Evolutionary conservation across 768 basidiomycete genomes (phyloP), one percentile per base, ranked within the genome.

Genomic region (Crepidotus variabilis): DNA sequence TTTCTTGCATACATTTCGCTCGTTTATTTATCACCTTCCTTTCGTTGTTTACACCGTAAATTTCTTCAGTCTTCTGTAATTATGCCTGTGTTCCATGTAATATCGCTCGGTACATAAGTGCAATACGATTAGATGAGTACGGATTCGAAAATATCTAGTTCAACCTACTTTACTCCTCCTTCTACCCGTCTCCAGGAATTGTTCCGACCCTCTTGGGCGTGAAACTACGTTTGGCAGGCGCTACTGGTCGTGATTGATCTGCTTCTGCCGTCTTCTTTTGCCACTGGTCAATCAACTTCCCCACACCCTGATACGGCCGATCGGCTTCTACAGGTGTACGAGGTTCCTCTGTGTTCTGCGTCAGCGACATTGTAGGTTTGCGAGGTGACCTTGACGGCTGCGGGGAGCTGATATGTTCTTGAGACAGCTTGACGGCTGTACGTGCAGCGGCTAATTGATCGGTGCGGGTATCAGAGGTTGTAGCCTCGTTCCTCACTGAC

Each of bases 261-360:
- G 72, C 71, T 60, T 86, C 87, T 16, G 80, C 85, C 34, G 86
- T 83, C 71, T 88, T 92, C 56, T 82, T 84, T 69, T 94, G 90
- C 92, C 92, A 94, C 66, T 92, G 84, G 66, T 91, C 89, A 60
- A 94, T 93, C 34, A 94, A 76, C 71, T 80, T 89, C 24, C 90
- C 87, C 46, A 94, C 92, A 35, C 92, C 92, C 65, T 84, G 86
- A 68, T 86, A 94, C 32, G 88, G 87, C 54, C 79, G 78, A 65
- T 94, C 91, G 7, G 89, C 88, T 8, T 56, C 55, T 18, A 88
- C 87, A 5, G 88, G 75, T 13, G 88, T 77, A 13, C 79, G 77
- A 34, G 60, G 56, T 39, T 66, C 68, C n/a, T 69, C 67, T 20
- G 60, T n/a, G 13, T 69, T 61, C 16, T 54, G 52, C 3, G 53